Percentiles rank a stretch among this genome's conserved stretches.
Evolutionary conservation across 2,329 filamentous ascomycete genomes (phyloP).

Genomic region (Microascus cirrosus): DNA sequence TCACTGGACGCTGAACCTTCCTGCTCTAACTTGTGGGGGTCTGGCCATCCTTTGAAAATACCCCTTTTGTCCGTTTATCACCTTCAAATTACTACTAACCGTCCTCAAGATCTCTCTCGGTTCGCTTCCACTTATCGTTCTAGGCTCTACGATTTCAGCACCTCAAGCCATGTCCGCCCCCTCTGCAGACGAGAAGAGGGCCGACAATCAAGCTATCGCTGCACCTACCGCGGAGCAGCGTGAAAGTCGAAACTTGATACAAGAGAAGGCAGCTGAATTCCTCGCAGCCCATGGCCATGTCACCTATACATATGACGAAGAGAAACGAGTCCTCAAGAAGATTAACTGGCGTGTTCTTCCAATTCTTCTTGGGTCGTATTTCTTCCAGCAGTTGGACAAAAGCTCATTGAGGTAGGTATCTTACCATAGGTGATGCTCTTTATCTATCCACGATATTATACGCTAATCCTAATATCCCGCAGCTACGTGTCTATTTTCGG

Average conservation of each 20-base stretch:
- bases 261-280: constrained; percentile 33
- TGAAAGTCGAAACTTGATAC: neutral
- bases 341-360: constrained; percentile 39
- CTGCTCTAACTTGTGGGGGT: no score
- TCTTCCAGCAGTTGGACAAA: constrained; percentile 47
- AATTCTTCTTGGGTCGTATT: constrained; percentile 42
- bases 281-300: constrained; percentile 25
- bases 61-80: no score
- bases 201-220: neutral
- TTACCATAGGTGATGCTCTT: neutral
- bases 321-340: constrained; percentile 28
- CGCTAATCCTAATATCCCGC: neutral
- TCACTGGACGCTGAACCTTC: no score
- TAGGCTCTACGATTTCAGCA: neutral
- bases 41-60: no score
- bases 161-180: neutral
- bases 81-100: no score
- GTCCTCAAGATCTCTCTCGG: neutral
- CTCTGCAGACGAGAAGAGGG: neutral
- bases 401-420: constrained; percentile 18
- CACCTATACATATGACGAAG: constrained; percentile 35
- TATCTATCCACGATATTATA: neutral
- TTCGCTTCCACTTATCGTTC: neutral
- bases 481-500: constrained; percentile 52
- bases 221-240: neutral